Evolutionary conservation across 1,284 basidiomycete genomes (phyloP), one percentile per base, ranked within the genome.

Genomic region (Gastroboletus turbinatus): DNA sequence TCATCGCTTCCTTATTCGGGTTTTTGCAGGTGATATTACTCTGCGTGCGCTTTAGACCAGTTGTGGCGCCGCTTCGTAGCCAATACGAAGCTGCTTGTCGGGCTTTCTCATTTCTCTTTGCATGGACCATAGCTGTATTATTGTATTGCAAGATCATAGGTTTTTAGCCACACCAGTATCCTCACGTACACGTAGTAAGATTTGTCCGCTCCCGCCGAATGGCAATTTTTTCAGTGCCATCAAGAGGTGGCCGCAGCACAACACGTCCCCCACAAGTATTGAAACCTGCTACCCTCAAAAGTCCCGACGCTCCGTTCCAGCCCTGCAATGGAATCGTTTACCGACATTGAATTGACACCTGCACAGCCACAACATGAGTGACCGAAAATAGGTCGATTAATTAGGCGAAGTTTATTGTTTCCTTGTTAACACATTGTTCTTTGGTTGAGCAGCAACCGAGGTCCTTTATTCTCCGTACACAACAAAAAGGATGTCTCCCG

Each of bases 401-500:
- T 25, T 40, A 25, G 33, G 50, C 52, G 48, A 52, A 5, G 53
- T 3, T 53, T 68, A 73, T 70, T 73, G 71, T 70, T 61, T 56
- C 25, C 63, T 40, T 30, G 19, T 21, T 16, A 8, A 19, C 4
- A 3, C 21, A 69, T 68, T 68, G 69, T 68, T 65, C 57, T 59
- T 27, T 44, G 36, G 55, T 59, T 19, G 59, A 49, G 46, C 58
- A 38, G 58, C 67, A 70, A 70, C 69, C 39, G 19, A 46, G 17
- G 2, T 19, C 46, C 56, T 57, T 72, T 69, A 62, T 69, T 68
- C 57, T 68, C 52, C 52, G 27, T 49, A 49, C 25, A 58, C 52
- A 58, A 70, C 67, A 72, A 68, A 71, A 69, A 60, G 58, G 42
- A 69, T 69, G 69, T 19, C 32, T 19, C n/a, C 45, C n/a, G 35